A percentile compares a stretch with the other conserved stretches of the same genome.
Conservation (phyloP, 371 early-diverging fungal genomes). For the Mucor indicus region DNA sequence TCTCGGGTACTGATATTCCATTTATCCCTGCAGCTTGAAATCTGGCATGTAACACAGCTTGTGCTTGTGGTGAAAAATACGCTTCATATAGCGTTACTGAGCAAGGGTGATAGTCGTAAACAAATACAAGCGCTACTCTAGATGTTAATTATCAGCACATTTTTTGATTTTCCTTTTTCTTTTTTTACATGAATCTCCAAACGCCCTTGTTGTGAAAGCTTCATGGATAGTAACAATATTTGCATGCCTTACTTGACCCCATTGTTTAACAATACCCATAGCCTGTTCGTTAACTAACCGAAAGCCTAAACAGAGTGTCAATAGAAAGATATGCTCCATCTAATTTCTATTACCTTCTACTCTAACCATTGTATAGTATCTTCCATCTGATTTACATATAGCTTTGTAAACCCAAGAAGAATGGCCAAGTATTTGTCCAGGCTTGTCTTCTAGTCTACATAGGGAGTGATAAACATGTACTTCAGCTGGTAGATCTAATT, state of each 20-base stretch:
- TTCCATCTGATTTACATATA: slow-evolving; percentile 74
- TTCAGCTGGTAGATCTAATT: slow-evolving; percentile 65
- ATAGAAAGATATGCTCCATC: background rate
- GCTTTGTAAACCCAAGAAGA: slow-evolving; percentile 77
- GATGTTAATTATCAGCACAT: background rate
- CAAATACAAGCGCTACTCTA: slow-evolving; percentile 69
- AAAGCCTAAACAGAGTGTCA: slow-evolving; percentile 42
- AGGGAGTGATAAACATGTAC: slow-evolving; percentile 78
- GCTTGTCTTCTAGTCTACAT: slow-evolving; percentile 62
- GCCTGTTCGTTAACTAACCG: slow-evolving; percentile 72
- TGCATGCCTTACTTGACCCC: slow-evolving; percentile 78
- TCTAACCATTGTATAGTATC: slow-evolving; percentile 70
- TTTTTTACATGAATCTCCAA: slow-evolving; percentile 81
- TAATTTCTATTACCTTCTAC: slow-evolving; percentile 58
- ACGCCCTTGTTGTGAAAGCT: slow-evolving; percentile 89
- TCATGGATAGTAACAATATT: slow-evolving; percentile 80
- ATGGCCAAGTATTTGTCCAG: slow-evolving; percentile 60
- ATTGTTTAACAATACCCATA: slow-evolving; percentile 75
- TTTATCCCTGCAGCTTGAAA: slow-evolving; percentile 35
- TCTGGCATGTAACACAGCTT: slow-evolving; percentile 41
- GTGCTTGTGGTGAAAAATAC: slow-evolving; percentile 63
- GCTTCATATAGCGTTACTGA: slow-evolving; percentile 69
- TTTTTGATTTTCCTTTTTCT: background rate
- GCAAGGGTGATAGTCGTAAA: slow-evolving; percentile 90
- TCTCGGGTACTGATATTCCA: slow-evolving; percentile 61